A percentile compares a stretch with the other conserved stretches of the same genome.
These are phyloP conservation scores for Isabelozyma heimii DNA, from an alignment of 805 yeast species.

Conservation along the genomic window DNA sequence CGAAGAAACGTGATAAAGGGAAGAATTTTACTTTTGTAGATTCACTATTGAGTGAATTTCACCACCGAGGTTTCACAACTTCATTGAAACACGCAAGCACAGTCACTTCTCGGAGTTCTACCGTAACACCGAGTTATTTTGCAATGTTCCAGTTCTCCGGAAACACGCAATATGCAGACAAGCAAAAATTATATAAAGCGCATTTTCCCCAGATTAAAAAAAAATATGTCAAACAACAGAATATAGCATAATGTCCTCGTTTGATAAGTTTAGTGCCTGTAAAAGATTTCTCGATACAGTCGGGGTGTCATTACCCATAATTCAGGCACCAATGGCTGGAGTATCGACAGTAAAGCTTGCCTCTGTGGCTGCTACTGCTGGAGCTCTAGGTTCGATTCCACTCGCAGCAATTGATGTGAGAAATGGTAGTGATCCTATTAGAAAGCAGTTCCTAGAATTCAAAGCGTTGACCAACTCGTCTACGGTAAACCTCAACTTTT, in stretches of 20 bases:
- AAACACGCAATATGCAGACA: too few relatives aligned
- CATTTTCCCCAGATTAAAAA: not conserved
- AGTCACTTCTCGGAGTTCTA: too few relatives aligned
- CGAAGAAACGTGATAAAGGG: too few relatives aligned
- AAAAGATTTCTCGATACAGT: slow-evolving; percentile 9
- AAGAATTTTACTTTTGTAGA: too few relatives aligned
- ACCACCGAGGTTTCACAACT: too few relatives aligned
- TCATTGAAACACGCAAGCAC: too few relatives aligned
- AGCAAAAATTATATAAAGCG: not conserved
- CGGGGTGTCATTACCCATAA: slow-evolving; percentile 39
- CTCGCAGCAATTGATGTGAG: slow-evolving; percentile 30
- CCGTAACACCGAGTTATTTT: too few relatives aligned
- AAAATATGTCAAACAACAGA: not conserved
- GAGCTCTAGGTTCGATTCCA: slow-evolving; percentile 53
- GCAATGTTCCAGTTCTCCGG: too few relatives aligned
- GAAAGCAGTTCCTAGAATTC: slow-evolving; percentile 11
- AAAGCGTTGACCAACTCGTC: slow-evolving; percentile 7
- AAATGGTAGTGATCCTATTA: slow-evolving; percentile 13
- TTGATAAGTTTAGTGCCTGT: not conserved
- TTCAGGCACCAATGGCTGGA: slow-evolving; percentile 66
- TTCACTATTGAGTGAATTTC: too few relatives aligned
- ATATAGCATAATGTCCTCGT: not conserved
- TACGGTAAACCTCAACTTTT: slow-evolving; percentile 46
- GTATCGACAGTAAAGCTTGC: slow-evolving; percentile 46
- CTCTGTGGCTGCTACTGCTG: slow-evolving; percentile 36